These are phyloP conservation scores for Collariella sp. DNA, from an alignment of 495 filamentous ascomycete species.

Conservation along the genomic window DNA sequence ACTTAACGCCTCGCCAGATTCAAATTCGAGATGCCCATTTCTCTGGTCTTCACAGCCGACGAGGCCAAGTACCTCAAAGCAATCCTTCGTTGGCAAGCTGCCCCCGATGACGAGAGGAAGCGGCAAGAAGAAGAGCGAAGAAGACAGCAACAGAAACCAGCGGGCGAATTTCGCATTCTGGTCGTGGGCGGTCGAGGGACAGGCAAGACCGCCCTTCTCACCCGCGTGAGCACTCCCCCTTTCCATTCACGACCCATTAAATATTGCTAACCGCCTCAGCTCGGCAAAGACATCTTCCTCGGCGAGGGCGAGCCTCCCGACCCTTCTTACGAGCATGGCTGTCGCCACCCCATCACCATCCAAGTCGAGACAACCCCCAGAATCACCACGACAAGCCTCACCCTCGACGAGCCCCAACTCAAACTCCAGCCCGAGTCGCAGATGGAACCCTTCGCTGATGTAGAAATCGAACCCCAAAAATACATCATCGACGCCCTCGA, in stretches of 20 bases:
- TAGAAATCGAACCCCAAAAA: not conserved
- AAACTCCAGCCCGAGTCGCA: not conserved
- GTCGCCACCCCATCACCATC: constrained; percentile 27
- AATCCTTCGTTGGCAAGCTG: constrained; percentile 33
- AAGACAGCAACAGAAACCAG: constrained; percentile 8
- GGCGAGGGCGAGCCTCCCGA: constrained; percentile 18
- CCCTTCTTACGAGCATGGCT: constrained; percentile 26
- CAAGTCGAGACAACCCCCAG: constrained; percentile 4
- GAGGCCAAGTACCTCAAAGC: constrained; percentile 38
- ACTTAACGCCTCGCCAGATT: not conserved
- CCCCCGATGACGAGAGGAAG: constrained; percentile 6
- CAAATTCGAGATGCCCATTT: constrained; percentile 19
- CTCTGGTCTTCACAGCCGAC: constrained; percentile 32
- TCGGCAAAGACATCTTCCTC: constrained; percentile 24
- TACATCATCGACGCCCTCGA: constrained; percentile 36
- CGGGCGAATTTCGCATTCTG: constrained; percentile 34
- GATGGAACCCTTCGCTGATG: not conserved
- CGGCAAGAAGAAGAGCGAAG: constrained; percentile 1
- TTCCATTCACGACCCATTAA: not conserved
- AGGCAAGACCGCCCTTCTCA: constrained; percentile 38
- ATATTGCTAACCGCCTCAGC: constrained; percentile 16
- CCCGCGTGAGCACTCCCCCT: constrained; percentile 23
- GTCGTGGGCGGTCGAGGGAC: constrained; percentile 34
- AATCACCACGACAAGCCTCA: not conserved
- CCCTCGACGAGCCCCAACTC: not conserved